phyloP scores from a whole-genome alignment of 116 monocot species.

The Iris pallida region DNA sequence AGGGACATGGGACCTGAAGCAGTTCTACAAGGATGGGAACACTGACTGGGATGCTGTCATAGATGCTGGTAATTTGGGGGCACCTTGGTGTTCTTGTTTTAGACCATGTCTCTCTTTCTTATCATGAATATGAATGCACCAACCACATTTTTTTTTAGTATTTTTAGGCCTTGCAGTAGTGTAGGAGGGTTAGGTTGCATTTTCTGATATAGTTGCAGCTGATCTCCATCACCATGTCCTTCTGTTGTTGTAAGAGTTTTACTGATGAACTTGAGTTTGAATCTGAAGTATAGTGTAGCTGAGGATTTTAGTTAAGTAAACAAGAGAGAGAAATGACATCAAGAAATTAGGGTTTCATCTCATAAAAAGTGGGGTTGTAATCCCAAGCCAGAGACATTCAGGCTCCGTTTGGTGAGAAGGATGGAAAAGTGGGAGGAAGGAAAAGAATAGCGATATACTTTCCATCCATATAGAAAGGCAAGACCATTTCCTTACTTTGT shows the following conservation, averaged over 20 bases:
- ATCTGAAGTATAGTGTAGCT: too few species aligned
- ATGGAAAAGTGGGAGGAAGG: too few species aligned
- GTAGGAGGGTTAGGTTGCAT: neutral
- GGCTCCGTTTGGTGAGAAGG: too few species aligned
- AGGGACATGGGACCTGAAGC: slow-evolving; percentile 84
- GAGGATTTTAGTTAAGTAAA: too few species aligned
- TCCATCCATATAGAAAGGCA: too few species aligned
- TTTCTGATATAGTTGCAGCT: neutral
- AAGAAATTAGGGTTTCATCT: too few species aligned
- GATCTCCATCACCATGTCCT: neutral
- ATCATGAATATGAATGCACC: neutral
- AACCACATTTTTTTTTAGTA: neutral
- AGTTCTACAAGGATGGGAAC: slow-evolving; percentile 55
- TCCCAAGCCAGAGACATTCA: too few species aligned
- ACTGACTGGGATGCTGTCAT: slow-evolving; percentile 95
- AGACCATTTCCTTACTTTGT: too few species aligned
- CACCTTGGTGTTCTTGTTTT: neutral
- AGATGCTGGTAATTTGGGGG: slow-evolving; percentile 59
- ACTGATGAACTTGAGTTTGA: neutral
- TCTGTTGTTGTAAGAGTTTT: neutral
- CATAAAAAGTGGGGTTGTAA: too few species aligned
- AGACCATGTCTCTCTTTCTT: neutral
- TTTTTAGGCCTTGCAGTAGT: neutral
- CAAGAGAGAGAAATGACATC: too few species aligned
- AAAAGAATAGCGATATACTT: too few species aligned